Base-by-base conservation (phyloP, 2,329 filamentous ascomycete genomes). In the Colletotrichum nymphaeae region DNA sequence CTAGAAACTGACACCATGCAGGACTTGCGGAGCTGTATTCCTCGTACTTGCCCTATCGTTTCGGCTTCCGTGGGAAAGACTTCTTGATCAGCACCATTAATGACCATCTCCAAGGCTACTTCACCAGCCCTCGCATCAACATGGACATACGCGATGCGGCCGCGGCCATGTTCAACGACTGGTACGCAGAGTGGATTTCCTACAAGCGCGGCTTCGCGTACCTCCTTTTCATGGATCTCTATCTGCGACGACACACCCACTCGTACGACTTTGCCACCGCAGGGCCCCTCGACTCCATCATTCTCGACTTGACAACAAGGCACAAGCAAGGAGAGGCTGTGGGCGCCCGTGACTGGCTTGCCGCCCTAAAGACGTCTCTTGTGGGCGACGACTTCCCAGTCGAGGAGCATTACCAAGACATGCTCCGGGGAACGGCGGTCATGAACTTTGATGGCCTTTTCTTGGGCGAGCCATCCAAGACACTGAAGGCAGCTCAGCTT, bases 11-110 rank as follows among this genome's bases (percentile, higher is more conserved):
- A 46, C 57, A 68, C 9, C 12, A 19, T 6, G 5, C 4, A 57
- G 73, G 70, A 6, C 56, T 76, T 35, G 70, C 75, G n/a, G 67
- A 75, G 2, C 65, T 69, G 22, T 75, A 75, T n/a, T 52, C 59
- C 26, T 49, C 63, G 4, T 67, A 74, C 5, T 35, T 76, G 5
- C 74, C 75, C 2, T 75, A 76, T 28, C 64, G 75, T 5, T 74
- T 75, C 53, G 57, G 67, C 28, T 67, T 75, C 24, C 64, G 67
- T n/a, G 63, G 60, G 2, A 65, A 55, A 3, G 68, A 63, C n/a
- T 76, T 71, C 14, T 64, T 76, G 9, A 67, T 66, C 7, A 56
- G 26, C 8, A 64, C 52, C 14, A 35, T 74, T 14, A 76, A 76
- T 22, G 49, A 42, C 46, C 67, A 57, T 24, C 55, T 75, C 16